Base-by-base conservation (phyloP, 2,329 filamentous ascomycete species). In the Fusarium fujikuroi region DNA sequence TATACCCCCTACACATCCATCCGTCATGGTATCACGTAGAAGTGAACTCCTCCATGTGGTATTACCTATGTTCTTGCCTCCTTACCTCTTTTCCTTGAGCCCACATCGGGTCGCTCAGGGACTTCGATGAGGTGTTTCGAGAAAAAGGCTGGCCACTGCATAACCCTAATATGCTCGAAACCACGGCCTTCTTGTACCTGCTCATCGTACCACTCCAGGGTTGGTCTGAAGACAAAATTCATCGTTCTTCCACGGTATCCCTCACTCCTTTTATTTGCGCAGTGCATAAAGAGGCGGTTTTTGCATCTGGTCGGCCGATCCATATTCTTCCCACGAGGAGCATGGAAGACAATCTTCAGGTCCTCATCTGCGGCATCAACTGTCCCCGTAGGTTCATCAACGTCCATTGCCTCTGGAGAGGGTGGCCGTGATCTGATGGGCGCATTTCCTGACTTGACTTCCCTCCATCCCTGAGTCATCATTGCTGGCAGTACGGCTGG, bases 191-290 rank as follows among this genome's bases (percentile, higher is more conserved):
- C 86, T 2, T 77, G 76, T 30, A 81, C 73, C 69, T 88, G 85
- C 42, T 84, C 80, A 7, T 74, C 72, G 70, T 90, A 90, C 89
- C 89, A 90, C 9, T 85, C 79, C 66, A 81, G 66, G 4, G 88
- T 90, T 14, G 86, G 83, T 46, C 76, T 77, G 72, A 86, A 89
- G 21, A 75, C 75, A 73, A 84, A 88, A 32, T 76, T 58, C 43
- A 56, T 60, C n/a, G 25, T 21, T 21, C 30, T 34, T 19, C 32
- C 52, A 5, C 28, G 21, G 15, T 39, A 10, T 7, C 40, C 30
- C 19, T 66, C 47, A 18, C 25, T 43, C 39, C 52, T 50, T 49
- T 70, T 53, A 16, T 32, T 49, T 12, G 18, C 16, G 34, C 84
- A 83, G 43, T 79, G 76, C 42, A 85, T 81, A 67, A 84, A 84